Conservation (phyloP, 352 stramenopile species). For the Phytophthora tubulina region DNA sequence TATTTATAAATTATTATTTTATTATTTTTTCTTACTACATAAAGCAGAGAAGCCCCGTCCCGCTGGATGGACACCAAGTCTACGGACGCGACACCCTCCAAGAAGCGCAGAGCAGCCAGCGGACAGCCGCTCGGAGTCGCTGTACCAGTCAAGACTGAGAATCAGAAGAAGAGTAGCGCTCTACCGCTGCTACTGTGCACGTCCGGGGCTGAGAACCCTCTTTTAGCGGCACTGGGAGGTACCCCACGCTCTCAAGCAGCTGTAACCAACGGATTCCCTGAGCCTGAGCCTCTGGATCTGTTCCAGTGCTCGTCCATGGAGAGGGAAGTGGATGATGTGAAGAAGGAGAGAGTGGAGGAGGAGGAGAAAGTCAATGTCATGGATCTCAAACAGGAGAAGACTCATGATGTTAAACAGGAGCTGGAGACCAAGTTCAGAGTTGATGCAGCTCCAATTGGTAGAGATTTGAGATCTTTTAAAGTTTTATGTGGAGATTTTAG, state of each 20-base stretch:
- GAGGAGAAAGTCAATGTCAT: neutral
- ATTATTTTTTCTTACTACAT: neutral
- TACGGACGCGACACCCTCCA: constrained; percentile 57
- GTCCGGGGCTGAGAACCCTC: constrained; percentile 59
- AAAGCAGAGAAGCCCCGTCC: neutral
- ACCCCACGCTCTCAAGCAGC: constrained; percentile 53
- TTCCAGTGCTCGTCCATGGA: constrained; percentile 32
- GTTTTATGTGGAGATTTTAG: neutral
- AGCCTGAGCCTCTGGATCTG: constrained; percentile 61
- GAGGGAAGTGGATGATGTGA: constrained; percentile 16
- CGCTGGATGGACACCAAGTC: constrained; percentile 31
- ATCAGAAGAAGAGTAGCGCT: constrained; percentile 18
- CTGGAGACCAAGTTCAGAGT: constrained; percentile 18
- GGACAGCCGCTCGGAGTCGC: constrained; percentile 4
- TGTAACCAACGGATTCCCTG: constrained; percentile 23
- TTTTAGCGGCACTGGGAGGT: constrained; percentile 67
- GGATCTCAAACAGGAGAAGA: constrained; percentile 17
- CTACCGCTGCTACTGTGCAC: constrained; percentile 39
- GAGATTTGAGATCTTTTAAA: neutral
- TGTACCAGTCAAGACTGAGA: constrained; percentile 20
- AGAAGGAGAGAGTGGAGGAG: constrained; percentile 28
- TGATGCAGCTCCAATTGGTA: constrained; percentile 22
- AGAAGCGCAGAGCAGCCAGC: constrained; percentile 54
- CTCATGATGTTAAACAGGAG: constrained; percentile 11
- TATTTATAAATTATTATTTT: neutral